These are phyloP conservation scores for Colletotrichum endophyticum DNA, from an alignment of 2,329 filamentous ascomycete genomes.

Conservation along the genomic window DNA sequence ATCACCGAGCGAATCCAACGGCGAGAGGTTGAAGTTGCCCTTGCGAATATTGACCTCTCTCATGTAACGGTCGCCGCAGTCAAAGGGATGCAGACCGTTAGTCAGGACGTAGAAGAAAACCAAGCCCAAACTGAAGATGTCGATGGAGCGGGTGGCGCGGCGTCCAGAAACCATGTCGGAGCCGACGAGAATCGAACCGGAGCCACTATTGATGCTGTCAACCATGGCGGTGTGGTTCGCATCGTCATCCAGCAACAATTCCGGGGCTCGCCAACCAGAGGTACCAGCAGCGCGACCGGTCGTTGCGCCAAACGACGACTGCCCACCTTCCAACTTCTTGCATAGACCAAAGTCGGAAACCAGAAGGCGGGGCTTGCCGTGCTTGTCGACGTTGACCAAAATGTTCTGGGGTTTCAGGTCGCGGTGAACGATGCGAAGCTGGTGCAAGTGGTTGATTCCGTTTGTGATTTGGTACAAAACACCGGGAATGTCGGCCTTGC, in stretches of 20 bases:
- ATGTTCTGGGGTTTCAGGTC: slow-evolving; percentile 99
- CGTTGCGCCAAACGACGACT: slow-evolving; percentile 93
- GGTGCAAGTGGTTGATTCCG: slow-evolving; percentile 88
- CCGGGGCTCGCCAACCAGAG: slow-evolving; percentile 94
- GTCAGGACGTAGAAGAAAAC: slow-evolving; percentile 99
- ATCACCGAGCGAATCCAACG: slow-evolving; percentile 78
- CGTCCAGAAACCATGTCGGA: slow-evolving; percentile 68
- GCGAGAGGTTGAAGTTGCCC: slow-evolving; percentile 75
- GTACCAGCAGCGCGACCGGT: slow-evolving; percentile 94
- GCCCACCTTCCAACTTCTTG: slow-evolving; percentile 93
- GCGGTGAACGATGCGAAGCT: slow-evolving; percentile 91
- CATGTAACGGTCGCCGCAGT: slow-evolving; percentile 93
- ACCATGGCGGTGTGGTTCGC: slow-evolving; percentile 57
- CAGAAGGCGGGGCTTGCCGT: slow-evolving; percentile 78
- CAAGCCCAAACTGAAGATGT: slow-evolving; percentile 95
- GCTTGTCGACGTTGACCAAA: slow-evolving; percentile 76
- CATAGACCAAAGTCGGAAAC: slow-evolving; percentile 98
- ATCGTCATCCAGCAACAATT: slow-evolving; percentile 84
- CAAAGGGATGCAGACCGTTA: slow-evolving; percentile 89
- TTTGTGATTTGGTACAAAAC: slow-evolving; percentile 89
- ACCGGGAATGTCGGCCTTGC: slow-evolving; percentile 76
- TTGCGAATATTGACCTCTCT: slow-evolving; percentile 97
- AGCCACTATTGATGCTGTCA: slow-evolving; percentile 64
- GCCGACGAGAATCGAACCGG: slow-evolving; percentile 61
- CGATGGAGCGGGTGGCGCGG: slow-evolving; percentile 92